These are phyloP conservation scores for Trichaptum fuscoviolaceum DNA, from an alignment of 768 basidiomycete genomes.

Conservation along the genomic window DNA sequence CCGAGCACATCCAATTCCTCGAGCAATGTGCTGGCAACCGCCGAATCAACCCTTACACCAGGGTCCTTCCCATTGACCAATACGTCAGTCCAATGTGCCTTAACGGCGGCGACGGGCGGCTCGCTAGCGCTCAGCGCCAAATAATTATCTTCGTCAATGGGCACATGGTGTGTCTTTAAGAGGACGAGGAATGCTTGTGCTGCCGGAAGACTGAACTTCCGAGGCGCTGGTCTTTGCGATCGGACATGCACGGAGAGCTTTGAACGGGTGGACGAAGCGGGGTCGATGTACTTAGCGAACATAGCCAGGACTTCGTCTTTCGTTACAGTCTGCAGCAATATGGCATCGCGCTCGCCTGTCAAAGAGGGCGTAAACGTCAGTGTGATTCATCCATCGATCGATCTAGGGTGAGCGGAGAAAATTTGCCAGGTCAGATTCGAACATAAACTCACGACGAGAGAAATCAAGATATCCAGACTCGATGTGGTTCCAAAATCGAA, in stretches of 20 bases:
- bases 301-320: constrained; percentile 72
- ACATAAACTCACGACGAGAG: constrained; percentile 56
- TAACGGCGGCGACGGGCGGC: constrained; percentile 58
- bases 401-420: neutral
- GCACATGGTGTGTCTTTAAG: constrained; percentile 43
- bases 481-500: constrained; percentile 65
- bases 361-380: constrained; percentile 1
- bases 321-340: constrained; percentile 53
- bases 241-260: constrained; percentile 83
- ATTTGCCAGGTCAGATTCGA: neutral
- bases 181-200: constrained; percentile 54
- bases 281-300: constrained; percentile 66
- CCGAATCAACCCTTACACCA: constrained; percentile 34
- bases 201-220: constrained; percentile 60
- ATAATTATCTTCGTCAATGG: constrained; percentile 46
- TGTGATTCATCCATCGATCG: neutral
- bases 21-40: constrained; percentile 42
- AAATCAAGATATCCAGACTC: constrained; percentile 84
- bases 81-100: constrained; percentile 51
- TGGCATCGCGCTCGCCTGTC: constrained; percentile 70
- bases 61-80: constrained; percentile 22
- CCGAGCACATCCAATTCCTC: constrained; percentile 52
- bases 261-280: constrained; percentile 58
- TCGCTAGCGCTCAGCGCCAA: constrained; percentile 41
- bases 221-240: constrained; percentile 58